Conservation (phyloP, 2,329 filamentous ascomycete genomes). For the Paecilomyces formosus region DNA sequence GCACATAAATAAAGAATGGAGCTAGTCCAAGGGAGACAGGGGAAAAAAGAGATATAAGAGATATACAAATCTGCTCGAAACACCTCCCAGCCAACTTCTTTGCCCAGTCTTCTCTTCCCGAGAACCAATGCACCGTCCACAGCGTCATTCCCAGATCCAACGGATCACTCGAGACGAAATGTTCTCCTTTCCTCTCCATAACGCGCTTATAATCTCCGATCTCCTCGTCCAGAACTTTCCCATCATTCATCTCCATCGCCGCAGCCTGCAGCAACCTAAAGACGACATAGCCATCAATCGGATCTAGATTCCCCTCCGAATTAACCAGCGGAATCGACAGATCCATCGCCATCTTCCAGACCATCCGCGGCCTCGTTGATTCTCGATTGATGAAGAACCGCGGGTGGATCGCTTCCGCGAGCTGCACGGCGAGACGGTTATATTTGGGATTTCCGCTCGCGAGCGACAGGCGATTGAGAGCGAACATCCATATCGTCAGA, state of each 20-base stretch:
- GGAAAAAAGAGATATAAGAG: slow-evolving; percentile 8
- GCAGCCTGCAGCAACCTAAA: slow-evolving; percentile 43
- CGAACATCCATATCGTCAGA: slow-evolving; percentile 57
- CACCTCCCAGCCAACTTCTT: slow-evolving; percentile 27
- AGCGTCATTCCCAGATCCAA: slow-evolving; percentile 55
- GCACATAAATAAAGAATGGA: neutral
- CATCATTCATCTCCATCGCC: slow-evolving; percentile 22
- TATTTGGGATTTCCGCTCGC: slow-evolving; percentile 41
- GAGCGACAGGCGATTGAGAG: slow-evolving; percentile 47
- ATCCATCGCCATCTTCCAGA: slow-evolving; percentile 52
- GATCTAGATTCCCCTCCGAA: slow-evolving; percentile 50
- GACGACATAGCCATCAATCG: slow-evolving; percentile 47
- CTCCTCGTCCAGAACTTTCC: slow-evolving; percentile 37
- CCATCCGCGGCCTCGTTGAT: slow-evolving; percentile 34
- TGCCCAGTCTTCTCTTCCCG: slow-evolving; percentile 43
- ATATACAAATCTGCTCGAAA: slow-evolving; percentile 29
- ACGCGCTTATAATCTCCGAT: slow-evolving; percentile 47
- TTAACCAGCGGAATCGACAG: slow-evolving; percentile 41
- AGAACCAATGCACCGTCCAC: slow-evolving; percentile 49
- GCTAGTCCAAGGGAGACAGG: neutral
- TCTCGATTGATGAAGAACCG: slow-evolving; percentile 41
- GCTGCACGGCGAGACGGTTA: slow-evolving; percentile 45
- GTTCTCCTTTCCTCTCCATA: slow-evolving; percentile 38
- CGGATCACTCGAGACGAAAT: slow-evolving; percentile 42
- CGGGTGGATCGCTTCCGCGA: slow-evolving; percentile 48